Conservation (phyloP, 192 early-diverging fungal genomes). For the Coemansia sp. region DNA sequence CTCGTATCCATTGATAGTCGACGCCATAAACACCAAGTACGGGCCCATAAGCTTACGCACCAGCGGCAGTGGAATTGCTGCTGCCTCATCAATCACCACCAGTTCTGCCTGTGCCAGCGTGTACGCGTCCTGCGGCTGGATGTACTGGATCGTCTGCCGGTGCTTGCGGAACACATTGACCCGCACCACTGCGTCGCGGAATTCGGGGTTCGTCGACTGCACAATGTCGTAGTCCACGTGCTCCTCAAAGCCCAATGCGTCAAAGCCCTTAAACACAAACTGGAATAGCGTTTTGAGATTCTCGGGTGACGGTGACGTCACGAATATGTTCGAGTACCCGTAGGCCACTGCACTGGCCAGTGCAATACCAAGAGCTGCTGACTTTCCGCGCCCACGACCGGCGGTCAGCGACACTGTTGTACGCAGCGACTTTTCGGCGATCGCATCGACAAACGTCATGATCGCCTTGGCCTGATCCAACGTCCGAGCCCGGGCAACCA, state of each 20-base stretch:
- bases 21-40: slow-evolving; percentile 97
- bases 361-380: slow-evolving; percentile 90
- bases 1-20: slow-evolving; percentile 99
- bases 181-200: slow-evolving; percentile 92
- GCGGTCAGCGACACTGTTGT: slow-evolving; percentile 93
- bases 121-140: slow-evolving; percentile 92
- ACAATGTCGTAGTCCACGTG: slow-evolving; percentile 98
- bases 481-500: slow-evolving; percentile 78
- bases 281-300: slow-evolving; percentile 98
- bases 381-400: slow-evolving; percentile 95
- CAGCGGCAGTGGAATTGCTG: slow-evolving; percentile 93
- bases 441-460: slow-evolving; percentile 95
- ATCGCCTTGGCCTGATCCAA: slow-evolving; percentile 96
- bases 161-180: slow-evolving; percentile 96
- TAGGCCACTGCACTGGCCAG: slow-evolving; percentile 96
- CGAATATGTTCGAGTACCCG: slow-evolving; percentile 99
- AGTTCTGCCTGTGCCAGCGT: slow-evolving; percentile 95
- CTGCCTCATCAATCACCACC: slow-evolving; percentile 98
- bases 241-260: slow-evolving; percentile 97
- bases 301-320: slow-evolving; percentile 95
- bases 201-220: slow-evolving; percentile 94
- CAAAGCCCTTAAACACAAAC: slow-evolving; percentile 97
- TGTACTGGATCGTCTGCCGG: slow-evolving; percentile 97
- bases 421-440: slow-evolving; percentile 90
- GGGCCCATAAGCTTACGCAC: slow-evolving; percentile 91